Evolutionary conservation across 1,139 yeast species (phyloP).

Genomic region (Suhomyces atakaporum): DNA sequence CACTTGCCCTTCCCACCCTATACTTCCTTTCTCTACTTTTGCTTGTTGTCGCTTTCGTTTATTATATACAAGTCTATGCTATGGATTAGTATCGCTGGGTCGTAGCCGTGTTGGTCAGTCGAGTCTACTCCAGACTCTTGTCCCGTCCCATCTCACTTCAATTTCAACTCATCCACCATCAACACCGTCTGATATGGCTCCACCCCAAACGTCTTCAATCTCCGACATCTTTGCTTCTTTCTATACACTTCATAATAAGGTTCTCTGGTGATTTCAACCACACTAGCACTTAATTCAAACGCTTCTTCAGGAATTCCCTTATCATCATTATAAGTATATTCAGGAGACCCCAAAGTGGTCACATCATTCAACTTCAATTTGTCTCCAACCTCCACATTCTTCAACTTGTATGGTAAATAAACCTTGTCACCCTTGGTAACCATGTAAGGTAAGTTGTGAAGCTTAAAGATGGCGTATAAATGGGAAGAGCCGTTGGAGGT

Average conservation of each 20-base stretch:
- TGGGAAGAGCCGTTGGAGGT: slow-evolving; percentile 52
- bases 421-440: slow-evolving; percentile 91
- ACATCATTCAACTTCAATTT: slow-evolving; percentile 70
- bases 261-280: slow-evolving; percentile 83
- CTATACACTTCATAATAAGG: slow-evolving; percentile 63
- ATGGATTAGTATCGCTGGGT: too few relatives aligned
- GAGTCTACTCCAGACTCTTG: too few relatives aligned
- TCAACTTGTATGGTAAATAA: slow-evolving; percentile 73
- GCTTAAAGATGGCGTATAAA: slow-evolving; percentile 78
- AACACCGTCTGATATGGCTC: slow-evolving; percentile 83
- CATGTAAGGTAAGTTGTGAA: slow-evolving; percentile 83
- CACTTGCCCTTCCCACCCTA: too few relatives aligned
- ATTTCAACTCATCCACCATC: slow-evolving; percentile 69
- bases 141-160: slow-evolving; percentile 34
- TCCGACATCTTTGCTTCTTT: slow-evolving; percentile 81
- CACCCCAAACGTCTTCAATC: slow-evolving; percentile 72
- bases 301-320: slow-evolving; percentile 41
- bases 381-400: slow-evolving; percentile 80
- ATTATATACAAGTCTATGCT: slow-evolving; percentile 6
- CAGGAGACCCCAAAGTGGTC: slow-evolving; percentile 81
- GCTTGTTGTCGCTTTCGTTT: too few relatives aligned
- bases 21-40: too few relatives aligned
- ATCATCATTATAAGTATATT: slow-evolving; percentile 57
- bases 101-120: background rate
- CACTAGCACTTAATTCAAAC: slow-evolving; percentile 70